phyloP scores from a whole-genome alignment of 371 early-diverging fungal species.

The Mortierella sp. region DNA sequence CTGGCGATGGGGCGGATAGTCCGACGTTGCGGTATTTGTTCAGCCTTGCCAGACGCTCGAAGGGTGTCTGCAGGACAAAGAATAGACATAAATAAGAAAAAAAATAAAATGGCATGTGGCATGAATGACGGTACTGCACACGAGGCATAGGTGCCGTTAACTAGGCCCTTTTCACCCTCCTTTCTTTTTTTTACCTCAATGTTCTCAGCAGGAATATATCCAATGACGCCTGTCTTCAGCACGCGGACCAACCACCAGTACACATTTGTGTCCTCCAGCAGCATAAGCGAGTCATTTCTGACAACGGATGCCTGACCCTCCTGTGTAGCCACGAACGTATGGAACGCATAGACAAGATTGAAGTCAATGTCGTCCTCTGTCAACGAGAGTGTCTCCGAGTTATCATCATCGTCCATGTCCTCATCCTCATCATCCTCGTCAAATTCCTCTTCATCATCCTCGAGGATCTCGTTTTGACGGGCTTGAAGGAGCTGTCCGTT shows the following conservation, averaged over 20 bases:
- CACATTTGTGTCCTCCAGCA: conserved; percentile 93
- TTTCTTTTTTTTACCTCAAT: conserved; percentile 77
- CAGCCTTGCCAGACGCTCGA: conserved; percentile 89
- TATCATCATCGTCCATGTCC: conserved; percentile 60
- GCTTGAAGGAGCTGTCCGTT: conserved; percentile 17
- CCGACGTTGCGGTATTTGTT: conserved; percentile 89
- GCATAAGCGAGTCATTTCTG: conserved; percentile 86
- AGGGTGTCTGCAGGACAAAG: conserved; percentile 76
- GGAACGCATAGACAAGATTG: conserved; percentile 90
- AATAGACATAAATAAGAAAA: not conserved
- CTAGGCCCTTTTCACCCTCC: conserved; percentile 31
- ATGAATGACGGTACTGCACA: too few relatives aligned
- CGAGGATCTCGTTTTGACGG: conserved; percentile 54
- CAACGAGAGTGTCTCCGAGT: conserved; percentile 67
- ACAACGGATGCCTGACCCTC: conserved; percentile 95
- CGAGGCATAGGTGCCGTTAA: too few relatives aligned
- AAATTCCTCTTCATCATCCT: conserved; percentile 52
- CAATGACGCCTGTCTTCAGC: conserved; percentile 87
- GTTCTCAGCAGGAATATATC: conserved; percentile 97
- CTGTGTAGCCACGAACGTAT: conserved; percentile 93
- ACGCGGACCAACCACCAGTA: conserved; percentile 98
- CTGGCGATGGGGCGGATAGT: conserved; percentile 62
- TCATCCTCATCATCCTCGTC: conserved; percentile 54
- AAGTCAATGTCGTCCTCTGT: conserved; percentile 84
- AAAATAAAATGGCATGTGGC: too few relatives aligned